These are phyloP conservation scores for Ophiostoma ips DNA, from an alignment of 2,329 filamentous ascomycete genomes.

Conservation along the genomic window DNA sequence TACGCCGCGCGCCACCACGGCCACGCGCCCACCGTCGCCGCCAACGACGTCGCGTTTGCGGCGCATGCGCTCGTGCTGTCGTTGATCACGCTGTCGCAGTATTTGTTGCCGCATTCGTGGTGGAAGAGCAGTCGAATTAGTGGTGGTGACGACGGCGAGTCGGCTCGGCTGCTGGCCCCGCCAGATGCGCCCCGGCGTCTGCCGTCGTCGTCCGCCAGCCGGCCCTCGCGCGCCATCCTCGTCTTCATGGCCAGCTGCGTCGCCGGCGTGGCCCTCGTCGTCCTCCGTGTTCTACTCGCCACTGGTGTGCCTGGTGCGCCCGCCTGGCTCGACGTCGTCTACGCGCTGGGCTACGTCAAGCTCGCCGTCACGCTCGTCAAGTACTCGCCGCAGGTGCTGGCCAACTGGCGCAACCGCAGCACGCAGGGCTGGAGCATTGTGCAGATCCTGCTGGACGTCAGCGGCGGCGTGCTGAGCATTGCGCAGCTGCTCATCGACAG, in stretches of 20 bases:
- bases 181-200: not conserved
- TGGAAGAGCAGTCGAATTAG: conserved; percentile 21
- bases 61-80: conserved; percentile 65
- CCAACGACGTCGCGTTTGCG: conserved; percentile 86
- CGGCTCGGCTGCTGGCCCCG: not conserved
- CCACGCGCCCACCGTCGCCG: conserved; percentile 67
- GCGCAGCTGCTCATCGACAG: conserved; percentile 75
- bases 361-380: conserved; percentile 79
- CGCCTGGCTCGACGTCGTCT: conserved; percentile 49
- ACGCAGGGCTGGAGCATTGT: conserved; percentile 79
- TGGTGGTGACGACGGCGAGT: not conserved
- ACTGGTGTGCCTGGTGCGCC: not conserved
- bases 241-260: conserved; percentile 59
- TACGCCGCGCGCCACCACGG: conserved; percentile 70
- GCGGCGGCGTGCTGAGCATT: conserved; percentile 69
- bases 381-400: conserved; percentile 74
- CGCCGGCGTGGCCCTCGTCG: conserved; percentile 39
- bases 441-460: conserved; percentile 72
- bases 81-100: conserved; percentile 60
- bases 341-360: conserved; percentile 75
- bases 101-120: conserved; percentile 60
- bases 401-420: conserved; percentile 73
- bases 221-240: conserved; percentile 45
- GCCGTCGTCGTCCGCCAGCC: conserved; percentile 23
- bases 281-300: conserved; percentile 20